Percentiles rank a stretch among this genome's conserved stretches.
Conservation (phyloP, 192 early-diverging fungal genomes). For the Rhizophagus prolifer region DNA sequence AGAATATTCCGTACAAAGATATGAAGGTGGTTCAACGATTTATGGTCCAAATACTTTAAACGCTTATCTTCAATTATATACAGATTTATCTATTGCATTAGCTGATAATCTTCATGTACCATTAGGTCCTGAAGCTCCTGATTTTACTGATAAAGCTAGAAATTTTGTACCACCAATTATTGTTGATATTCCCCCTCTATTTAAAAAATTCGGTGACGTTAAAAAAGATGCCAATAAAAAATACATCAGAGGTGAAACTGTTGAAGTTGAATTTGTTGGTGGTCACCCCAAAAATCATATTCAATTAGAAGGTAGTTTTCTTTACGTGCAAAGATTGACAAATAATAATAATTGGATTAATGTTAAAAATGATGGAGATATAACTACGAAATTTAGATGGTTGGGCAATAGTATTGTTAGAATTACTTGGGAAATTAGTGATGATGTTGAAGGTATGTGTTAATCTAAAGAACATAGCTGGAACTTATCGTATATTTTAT, state of each 20-base stretch:
- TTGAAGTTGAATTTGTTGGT: constrained; percentile 30
- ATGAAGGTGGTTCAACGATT: constrained; percentile 60
- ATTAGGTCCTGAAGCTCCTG: background rate
- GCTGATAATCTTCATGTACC: constrained; percentile 12
- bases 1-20: constrained; percentile 63
- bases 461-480: background rate
- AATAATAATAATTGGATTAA: constrained; percentile 25
- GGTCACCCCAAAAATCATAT: constrained; percentile 37
- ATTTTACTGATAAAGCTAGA: constrained; percentile 6
- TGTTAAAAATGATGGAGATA: constrained; percentile 34
- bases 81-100: constrained; percentile 48
- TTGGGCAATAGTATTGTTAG: background rate
- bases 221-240: constrained; percentile 8
- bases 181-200: constrained; percentile 27
- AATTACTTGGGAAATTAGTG: background rate
- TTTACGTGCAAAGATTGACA: constrained; percentile 30
- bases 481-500: constrained; percentile 2
- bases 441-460: background rate
- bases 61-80: constrained; percentile 54
- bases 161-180: constrained; percentile 18
- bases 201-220: constrained; percentile 35
- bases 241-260: background rate
- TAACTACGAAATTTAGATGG: constrained; percentile 30
- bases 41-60: constrained; percentile 59
- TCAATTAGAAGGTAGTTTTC: constrained; percentile 29